phyloP scores from a whole-genome alignment of 1,139 yeast species.

The Saccharomyces hybrid region DNA sequence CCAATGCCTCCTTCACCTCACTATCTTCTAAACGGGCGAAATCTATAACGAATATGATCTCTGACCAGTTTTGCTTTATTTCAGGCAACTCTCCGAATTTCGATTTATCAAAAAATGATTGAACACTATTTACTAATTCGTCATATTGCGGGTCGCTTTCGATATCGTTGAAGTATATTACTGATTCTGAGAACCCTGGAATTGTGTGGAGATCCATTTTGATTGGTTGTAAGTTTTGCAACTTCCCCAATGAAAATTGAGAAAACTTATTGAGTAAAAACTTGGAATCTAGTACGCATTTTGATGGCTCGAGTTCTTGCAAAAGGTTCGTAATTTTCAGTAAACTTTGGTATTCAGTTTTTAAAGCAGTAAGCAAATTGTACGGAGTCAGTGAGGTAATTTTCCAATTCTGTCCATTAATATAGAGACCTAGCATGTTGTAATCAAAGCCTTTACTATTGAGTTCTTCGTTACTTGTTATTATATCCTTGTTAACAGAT shows the following conservation, averaged over 20 bases:
- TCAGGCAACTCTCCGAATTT: conserved; percentile 59
- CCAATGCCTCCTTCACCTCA: conserved; percentile 39
- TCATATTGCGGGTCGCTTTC: conserved; percentile 54
- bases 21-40: conserved; percentile 45
- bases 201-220: conserved; percentile 29
- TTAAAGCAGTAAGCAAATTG: conserved; percentile 16
- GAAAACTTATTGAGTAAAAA: conserved; percentile 16
- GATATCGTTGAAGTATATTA: conserved; percentile 71
- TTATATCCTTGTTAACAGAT: conserved; percentile 9
- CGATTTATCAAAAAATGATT: conserved; percentile 36
- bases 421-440: conserved; percentile 41
- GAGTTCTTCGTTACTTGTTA: conserved; percentile 10
- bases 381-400: conserved; percentile 18
- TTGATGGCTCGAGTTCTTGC: conserved; percentile 1
- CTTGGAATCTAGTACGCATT: conserved; percentile 7
- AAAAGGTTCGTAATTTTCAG: conserved; percentile 7
- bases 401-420: conserved; percentile 50
- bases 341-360: conserved; percentile 12
- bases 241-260: conserved; percentile 15
- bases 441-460: conserved; percentile 23
- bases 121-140: conserved; percentile 39
- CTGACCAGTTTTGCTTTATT: conserved; percentile 67
- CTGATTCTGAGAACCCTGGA: conserved; percentile 31
- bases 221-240: conserved; percentile 25
- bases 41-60: conserved; percentile 63